phyloP scores from a whole-genome alignment of 1,284 basidiomycete species.

The Trametes sp. region DNA sequence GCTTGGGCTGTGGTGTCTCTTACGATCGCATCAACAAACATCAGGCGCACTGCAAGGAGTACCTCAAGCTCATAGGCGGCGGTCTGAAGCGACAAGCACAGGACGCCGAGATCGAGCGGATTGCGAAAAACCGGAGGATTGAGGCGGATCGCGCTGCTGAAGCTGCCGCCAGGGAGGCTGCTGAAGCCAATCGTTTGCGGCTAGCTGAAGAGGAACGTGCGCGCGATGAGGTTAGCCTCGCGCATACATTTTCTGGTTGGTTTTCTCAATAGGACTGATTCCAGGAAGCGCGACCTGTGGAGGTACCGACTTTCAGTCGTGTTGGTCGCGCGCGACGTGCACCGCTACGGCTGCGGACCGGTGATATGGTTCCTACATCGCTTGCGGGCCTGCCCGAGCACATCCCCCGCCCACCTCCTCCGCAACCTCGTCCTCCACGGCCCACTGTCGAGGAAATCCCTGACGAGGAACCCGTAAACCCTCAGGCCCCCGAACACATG shows the following conservation, averaged over 20 bases:
- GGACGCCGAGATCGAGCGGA: not conserved
- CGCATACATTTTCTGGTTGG: not conserved
- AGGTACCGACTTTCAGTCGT: conserved; percentile 7
- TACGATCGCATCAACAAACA: not conserved
- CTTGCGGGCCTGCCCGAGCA: conserved; percentile 16
- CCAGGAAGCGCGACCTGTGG: not conserved
- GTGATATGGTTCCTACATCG: conserved; percentile 15
- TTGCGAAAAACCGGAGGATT: not conserved
- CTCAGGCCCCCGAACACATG: no score
- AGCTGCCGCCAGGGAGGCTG: not conserved
- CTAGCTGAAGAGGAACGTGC: not conserved
- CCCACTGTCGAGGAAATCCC: not conserved
- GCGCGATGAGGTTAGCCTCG: not conserved
- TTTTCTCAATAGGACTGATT: not conserved
- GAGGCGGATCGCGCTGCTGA: not conserved
- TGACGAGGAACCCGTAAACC: not conserved
- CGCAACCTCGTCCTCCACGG: conserved; percentile 1
- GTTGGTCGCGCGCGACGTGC: conserved; percentile 8
- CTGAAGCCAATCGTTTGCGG: not conserved
- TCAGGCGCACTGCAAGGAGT: conserved; percentile 1
- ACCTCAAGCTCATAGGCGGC: not conserved
- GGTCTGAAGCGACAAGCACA: conserved; percentile 5
- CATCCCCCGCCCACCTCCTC: conserved; percentile 3
- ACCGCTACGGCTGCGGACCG: not conserved
- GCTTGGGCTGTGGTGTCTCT: not conserved